Percentiles rank a stretch among this genome's conserved stretches.
phyloP scores from a whole-genome alignment of 176 grass and related monocot genomes.

The Alopecurus myosuroides region DNA sequence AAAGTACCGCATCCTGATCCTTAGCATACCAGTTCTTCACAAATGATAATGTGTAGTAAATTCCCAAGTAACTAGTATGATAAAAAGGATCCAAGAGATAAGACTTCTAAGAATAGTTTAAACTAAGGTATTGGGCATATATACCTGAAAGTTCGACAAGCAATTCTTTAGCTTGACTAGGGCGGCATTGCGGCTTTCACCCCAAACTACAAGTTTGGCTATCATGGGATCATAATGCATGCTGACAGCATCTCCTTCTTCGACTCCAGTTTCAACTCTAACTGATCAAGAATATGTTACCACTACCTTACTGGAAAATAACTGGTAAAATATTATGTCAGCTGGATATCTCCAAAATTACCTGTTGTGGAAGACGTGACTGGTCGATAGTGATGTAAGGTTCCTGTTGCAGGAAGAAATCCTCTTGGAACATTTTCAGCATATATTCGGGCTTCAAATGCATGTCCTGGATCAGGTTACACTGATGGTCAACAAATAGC shows the following conservation, averaged over 20 bases:
- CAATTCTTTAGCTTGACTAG: conserved; percentile 84
- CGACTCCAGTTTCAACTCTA: conserved; percentile 97
- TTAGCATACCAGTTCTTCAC: background rate
- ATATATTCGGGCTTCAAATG: conserved; percentile 96
- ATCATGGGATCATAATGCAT: conserved; percentile 99
- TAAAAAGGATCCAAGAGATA: background rate
- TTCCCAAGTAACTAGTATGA: background rate
- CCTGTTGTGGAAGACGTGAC: conserved; percentile 53
- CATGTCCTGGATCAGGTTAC: conserved; percentile 60
- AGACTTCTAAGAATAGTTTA: background rate
- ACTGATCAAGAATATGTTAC: conserved; percentile 51
- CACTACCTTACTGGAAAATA: conserved; percentile 1
- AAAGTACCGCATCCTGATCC: background rate
- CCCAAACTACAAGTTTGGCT: conserved; percentile 98
- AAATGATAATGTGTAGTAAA: background rate
- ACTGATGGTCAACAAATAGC: conserved; percentile 11
- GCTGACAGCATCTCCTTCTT: conserved; percentile 93
- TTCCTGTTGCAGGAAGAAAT: conserved; percentile 96
- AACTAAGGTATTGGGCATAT: background rate
- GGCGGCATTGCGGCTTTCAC: conserved; percentile 72
- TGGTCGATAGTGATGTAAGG: conserved; percentile 79
- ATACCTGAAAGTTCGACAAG: conserved; percentile 87
- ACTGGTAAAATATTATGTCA: background rate
- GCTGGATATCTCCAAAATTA: conserved; percentile 16
- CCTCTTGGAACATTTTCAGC: conserved; percentile 97